Evolutionary conservation across 352 stramenopile genomes (phyloP), one percentile per base, ranked within the genome.

Genomic region (Pythium apleroticum): DNA sequence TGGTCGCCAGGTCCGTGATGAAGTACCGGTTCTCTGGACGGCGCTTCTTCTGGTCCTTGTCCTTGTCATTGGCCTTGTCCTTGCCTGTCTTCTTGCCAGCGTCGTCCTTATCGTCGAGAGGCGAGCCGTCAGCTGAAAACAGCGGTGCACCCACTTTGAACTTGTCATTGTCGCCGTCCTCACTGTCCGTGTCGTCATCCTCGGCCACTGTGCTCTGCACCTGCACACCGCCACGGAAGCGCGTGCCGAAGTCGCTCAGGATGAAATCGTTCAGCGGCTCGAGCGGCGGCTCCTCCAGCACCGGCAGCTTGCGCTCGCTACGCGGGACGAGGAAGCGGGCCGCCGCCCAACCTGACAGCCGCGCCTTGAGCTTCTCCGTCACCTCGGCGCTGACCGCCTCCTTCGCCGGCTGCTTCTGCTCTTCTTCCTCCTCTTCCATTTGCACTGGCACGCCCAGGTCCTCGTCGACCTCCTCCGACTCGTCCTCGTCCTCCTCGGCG

Each of bases 181-280:
- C 45, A 8, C 74, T 66, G 3, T 76, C 71, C 9, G 76, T 74
- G n/a, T 69, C 75, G 2, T 64, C 65, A 33, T 50, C 66, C 17
- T 65, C 35, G 7, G 69, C 65, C 2, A 80, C 71, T 11, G 76
- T 52, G 55, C 86, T 85, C 59, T 89, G 68, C 17, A 89, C 68
- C 4, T 65, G 62, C 52, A 90, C 71, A 17, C 85, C 72, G 17
- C 84, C 82, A 28, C 86, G 84, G 60, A 84, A 89, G 25, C 86
- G 74, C 31, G 84, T 84, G 63, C 83, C 70, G 70, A 95, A 95
- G 56, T 95, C 86, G 41, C 78, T 90, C 43, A 95, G 65, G 49
- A 95, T 95, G 59, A 86, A 90, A 52, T 95, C 86, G 41, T 91
- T 92, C n/a, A 95, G 68, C 46, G 86, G 84, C 62, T 95, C 84